Percentiles rank a stretch among this genome's conserved stretches.
phyloP scores from a whole-genome alignment of 2,329 filamentous ascomycete species.

The Alternaria sp. region DNA sequence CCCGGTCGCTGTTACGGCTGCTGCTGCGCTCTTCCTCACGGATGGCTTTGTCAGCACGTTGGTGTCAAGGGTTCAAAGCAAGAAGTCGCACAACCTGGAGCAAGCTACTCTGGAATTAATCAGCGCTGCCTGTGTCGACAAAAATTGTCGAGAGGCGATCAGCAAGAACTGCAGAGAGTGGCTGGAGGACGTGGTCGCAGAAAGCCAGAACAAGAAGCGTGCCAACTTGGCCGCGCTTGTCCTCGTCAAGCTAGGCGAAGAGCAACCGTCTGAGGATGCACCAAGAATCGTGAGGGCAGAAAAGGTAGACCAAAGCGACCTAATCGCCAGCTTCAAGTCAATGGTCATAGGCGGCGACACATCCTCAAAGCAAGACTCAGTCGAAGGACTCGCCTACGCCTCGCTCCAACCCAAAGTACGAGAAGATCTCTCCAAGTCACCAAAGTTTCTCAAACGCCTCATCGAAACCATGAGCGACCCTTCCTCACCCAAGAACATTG shows the following conservation, averaged over 20 bases:
- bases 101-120: conserved; percentile 86
- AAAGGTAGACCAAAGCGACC: conserved; percentile 52
- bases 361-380: conserved; percentile 69
- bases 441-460: conserved; percentile 71
- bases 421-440: conserved; percentile 75
- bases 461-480: conserved; percentile 63
- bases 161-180: conserved; percentile 84
- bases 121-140: conserved; percentile 88
- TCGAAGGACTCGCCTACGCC: conserved; percentile 92
- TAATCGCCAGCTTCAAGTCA: conserved; percentile 64
- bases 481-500: conserved; percentile 61
- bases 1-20: conserved; percentile 79
- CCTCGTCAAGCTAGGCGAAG: conserved; percentile 62
- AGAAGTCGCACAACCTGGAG: conserved; percentile 86
- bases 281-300: conserved; percentile 42
- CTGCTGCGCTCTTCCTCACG: conserved; percentile 80
- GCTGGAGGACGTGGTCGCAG: conserved; percentile 82
- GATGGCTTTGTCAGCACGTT: conserved; percentile 84
- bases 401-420: conserved; percentile 87
- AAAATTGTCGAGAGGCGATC: conserved; percentile 80
- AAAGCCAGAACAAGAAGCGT: conserved; percentile 66
- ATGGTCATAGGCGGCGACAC: conserved; percentile 69
- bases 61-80: conserved; percentile 76
- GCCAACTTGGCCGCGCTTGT: conserved; percentile 60
- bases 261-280: conserved; percentile 35